Conservation (phyloP, 2,329 filamentous ascomycete species). For the Fusarium dlaminii region DNA sequence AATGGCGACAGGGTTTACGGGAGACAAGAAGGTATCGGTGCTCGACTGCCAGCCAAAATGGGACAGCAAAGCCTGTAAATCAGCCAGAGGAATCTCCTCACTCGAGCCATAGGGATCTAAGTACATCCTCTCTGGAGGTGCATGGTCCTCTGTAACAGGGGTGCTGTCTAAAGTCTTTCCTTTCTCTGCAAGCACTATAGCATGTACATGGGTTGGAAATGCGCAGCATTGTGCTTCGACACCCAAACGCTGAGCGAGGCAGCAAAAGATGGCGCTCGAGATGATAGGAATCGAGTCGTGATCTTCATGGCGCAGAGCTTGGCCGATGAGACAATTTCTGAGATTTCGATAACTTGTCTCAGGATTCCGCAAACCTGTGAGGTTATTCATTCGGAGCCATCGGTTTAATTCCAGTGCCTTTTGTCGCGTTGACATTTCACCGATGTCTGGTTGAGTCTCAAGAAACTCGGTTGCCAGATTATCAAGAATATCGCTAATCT, state of each 20-base stretch:
- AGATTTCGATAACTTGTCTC: slow-evolving; percentile 78
- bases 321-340: slow-evolving; percentile 87
- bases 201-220: slow-evolving; percentile 87
- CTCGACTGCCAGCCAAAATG: slow-evolving; percentile 56
- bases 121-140: slow-evolving; percentile 68
- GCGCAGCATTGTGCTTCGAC: slow-evolving; percentile 81
- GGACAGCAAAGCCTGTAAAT: slow-evolving; percentile 69
- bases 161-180: slow-evolving; percentile 69
- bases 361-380: slow-evolving; percentile 75
- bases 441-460: slow-evolving; percentile 60
- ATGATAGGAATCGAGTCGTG: slow-evolving; percentile 88
- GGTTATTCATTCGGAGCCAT: slow-evolving; percentile 74
- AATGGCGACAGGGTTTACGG: slow-evolving; percentile 72
- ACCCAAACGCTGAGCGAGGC: slow-evolving; percentile 77
- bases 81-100: slow-evolving; percentile 69
- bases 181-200: slow-evolving; percentile 72
- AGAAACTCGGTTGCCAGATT: slow-evolving; percentile 67
- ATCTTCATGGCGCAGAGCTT: slow-evolving; percentile 75
- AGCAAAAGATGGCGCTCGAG: slow-evolving; percentile 86
- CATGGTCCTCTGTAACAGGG: slow-evolving; percentile 50
- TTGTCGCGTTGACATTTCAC: slow-evolving; percentile 67
- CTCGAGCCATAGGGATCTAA: slow-evolving; percentile 82
- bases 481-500: slow-evolving; percentile 74
- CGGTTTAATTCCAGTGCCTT: slow-evolving; percentile 74
- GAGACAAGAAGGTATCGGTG: slow-evolving; percentile 65